Percentiles rank a stretch among this genome's conserved stretches.
Conservation (phyloP, 1,284 basidiomycete genomes). For the Ustilago vetiveriae region DNA sequence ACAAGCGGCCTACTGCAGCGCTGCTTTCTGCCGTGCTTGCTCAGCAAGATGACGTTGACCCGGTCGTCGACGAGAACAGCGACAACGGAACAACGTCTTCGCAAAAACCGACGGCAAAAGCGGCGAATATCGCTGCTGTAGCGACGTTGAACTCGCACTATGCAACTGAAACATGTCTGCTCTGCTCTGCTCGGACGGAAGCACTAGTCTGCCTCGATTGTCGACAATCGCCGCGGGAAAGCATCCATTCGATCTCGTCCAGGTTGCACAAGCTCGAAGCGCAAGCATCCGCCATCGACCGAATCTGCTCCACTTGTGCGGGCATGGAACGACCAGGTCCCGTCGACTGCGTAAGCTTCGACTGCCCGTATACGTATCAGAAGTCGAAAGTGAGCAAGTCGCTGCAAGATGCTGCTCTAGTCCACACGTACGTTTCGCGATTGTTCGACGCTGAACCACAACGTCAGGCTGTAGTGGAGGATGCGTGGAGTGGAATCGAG, state of each 20-base stretch:
- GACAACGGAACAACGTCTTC: neutral
- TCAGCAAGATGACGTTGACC: conserved; percentile 1
- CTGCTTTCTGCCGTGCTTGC: conserved; percentile 10
- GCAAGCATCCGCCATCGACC: conserved; percentile 30
- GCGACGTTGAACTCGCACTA: conserved; percentile 81
- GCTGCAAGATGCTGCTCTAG: conserved; percentile 15
- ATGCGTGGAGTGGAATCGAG: conserved; percentile 12
- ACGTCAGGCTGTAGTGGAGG: conserved; percentile 11
- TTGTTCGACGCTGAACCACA: conserved; percentile 17
- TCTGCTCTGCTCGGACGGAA: conserved; percentile 74
- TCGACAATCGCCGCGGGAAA: conserved; percentile 20
- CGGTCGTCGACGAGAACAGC: neutral
- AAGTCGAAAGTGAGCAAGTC: conserved; percentile 31
- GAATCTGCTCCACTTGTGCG: conserved; percentile 55
- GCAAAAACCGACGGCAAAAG: neutral
- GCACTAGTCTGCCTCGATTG: conserved; percentile 66
- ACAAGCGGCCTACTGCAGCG: conserved; percentile 16
- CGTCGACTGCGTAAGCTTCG: conserved; percentile 55
- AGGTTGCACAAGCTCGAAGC: conserved; percentile 29
- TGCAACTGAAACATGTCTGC: conserved; percentile 76
- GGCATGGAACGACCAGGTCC: conserved; percentile 12
- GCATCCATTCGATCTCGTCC: conserved; percentile 18
- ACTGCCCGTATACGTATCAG: conserved; percentile 60
- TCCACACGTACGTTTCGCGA: conserved; percentile 13
- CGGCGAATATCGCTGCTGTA: conserved; percentile 61